phyloP scores from a whole-genome alignment of 768 basidiomycete species.

The Boletus coccyginus region DNA sequence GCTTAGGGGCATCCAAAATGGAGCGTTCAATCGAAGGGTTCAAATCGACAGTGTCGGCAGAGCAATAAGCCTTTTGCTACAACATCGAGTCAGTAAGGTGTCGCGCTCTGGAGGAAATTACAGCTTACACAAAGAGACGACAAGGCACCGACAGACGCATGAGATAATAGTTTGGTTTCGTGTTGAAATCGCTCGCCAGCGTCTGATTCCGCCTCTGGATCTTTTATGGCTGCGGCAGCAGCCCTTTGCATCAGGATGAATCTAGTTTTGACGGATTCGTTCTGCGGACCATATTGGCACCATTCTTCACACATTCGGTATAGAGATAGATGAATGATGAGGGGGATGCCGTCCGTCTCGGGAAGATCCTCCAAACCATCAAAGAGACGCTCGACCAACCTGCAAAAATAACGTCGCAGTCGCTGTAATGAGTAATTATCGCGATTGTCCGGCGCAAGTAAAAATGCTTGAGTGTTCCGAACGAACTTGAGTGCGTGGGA shows the following conservation, averaged over 20 bases:
- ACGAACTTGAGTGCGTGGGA: constrained; percentile 85
- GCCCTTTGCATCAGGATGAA: constrained; percentile 69
- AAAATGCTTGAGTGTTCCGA: constrained; percentile 73
- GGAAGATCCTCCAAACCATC: constrained; percentile 68
- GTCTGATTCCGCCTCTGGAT: constrained; percentile 50
- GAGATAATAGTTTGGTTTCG: constrained; percentile 70
- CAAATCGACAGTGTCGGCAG: constrained; percentile 49
- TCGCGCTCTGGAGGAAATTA: not conserved
- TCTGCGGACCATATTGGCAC: constrained; percentile 82
- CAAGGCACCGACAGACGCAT: constrained; percentile 83
- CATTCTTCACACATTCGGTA: constrained; percentile 91
- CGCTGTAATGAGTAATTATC: constrained; percentile 77
- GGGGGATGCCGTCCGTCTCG: constrained; percentile 71
- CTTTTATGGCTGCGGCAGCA: constrained; percentile 51
- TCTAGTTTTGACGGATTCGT: constrained; percentile 69
- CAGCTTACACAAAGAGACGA: constrained; percentile 82
- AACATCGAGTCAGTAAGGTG: not conserved
- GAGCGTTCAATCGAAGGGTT: constrained; percentile 63
- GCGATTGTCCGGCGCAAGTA: constrained; percentile 68
- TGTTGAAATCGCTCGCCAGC: constrained; percentile 59
- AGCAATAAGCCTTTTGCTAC: constrained; percentile 79
- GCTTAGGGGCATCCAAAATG: constrained; percentile 48
- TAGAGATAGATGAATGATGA: constrained; percentile 71
- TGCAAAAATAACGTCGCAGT: constrained; percentile 88
- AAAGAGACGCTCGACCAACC: constrained; percentile 82